A percentile compares a stretch with the other conserved stretches of the same genome.
These are phyloP conservation scores for Ophiostoma quercus DNA, from an alignment of 2,329 filamentous ascomycete species.

Conservation along the genomic window DNA sequence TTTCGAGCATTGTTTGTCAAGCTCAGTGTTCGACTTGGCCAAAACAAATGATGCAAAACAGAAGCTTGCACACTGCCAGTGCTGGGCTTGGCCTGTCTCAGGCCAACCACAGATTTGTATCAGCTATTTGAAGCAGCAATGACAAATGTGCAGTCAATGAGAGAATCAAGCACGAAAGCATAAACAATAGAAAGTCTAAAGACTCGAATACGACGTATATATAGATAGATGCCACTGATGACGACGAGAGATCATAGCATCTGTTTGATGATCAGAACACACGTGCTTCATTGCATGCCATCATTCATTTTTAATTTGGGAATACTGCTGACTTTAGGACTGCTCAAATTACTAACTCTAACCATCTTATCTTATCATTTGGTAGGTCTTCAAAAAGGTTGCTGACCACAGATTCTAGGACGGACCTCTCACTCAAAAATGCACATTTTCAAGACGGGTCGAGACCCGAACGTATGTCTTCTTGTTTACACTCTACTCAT, in stretches of 20 bases:
- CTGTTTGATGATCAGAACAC: not conserved
- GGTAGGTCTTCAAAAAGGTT: not conserved
- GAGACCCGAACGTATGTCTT: not conserved
- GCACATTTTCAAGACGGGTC: not conserved
- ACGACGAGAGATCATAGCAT: not conserved
- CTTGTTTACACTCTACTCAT: not conserved
- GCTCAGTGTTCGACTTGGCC: constrained; percentile 21
- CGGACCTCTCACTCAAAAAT: too few relatives aligned
- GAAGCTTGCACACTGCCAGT: constrained; percentile 12
- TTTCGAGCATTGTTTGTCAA: not conserved
- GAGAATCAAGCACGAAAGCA: not conserved
- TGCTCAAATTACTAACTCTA: not conserved
- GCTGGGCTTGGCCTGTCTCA: constrained; percentile 10
- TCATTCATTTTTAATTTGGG: not conserved
- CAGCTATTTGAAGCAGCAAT: not conserved
- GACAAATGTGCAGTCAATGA: not conserved
- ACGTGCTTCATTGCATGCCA: not conserved
- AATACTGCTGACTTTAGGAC: not conserved
- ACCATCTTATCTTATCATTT: not conserved
- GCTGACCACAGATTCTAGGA: not conserved
- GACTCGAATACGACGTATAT: not conserved
- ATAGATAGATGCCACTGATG: not conserved
- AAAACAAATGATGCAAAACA: constrained; percentile 18
- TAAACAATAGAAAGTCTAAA: not conserved
- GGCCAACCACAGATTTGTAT: not conserved